phyloP scores from a whole-genome alignment of 2,329 filamentous ascomycete genomes.

The Trichoderma endophyticum region DNA sequence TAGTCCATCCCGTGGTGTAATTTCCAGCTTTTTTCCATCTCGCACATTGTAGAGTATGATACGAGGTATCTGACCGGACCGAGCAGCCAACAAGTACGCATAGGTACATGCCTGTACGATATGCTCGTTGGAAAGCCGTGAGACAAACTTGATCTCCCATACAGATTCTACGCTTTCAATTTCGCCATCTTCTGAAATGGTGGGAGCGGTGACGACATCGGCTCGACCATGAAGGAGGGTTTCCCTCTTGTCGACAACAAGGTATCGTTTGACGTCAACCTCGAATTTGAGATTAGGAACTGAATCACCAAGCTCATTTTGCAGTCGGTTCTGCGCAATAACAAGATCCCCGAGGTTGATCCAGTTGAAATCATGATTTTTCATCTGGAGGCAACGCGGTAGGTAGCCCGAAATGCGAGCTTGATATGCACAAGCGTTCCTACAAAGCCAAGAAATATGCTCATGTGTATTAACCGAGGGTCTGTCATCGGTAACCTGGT shows the following conservation, averaged over 20 bases:
- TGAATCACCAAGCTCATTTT: background rate
- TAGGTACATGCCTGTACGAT: constrained; percentile 29
- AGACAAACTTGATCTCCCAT: constrained; percentile 34
- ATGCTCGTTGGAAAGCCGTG: constrained; percentile 26
- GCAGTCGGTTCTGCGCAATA: constrained; percentile 21
- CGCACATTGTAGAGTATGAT: constrained; percentile 3
- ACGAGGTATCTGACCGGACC: background rate
- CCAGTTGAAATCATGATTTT: constrained; percentile 24
- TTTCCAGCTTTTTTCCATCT: background rate
- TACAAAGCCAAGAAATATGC: constrained; percentile 27
- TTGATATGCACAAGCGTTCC: constrained; percentile 16
- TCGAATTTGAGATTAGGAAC: background rate
- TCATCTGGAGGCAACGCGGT: background rate
- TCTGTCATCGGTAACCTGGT: background rate
- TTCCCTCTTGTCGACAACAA: background rate
- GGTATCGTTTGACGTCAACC: background rate
- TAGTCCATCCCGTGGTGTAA: background rate
- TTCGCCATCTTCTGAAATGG: background rate
- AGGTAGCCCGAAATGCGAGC: background rate
- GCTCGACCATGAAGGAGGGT: background rate
- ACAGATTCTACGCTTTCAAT: constrained; percentile 14
- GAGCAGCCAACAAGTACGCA: constrained; percentile 23
- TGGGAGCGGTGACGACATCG: background rate
- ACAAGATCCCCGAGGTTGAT: constrained; percentile 23
- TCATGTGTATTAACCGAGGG: background rate